A percentile compares a stretch with the other conserved stretches of the same genome.
phyloP scores from a whole-genome alignment of 805 yeast genomes.

The Saccharomyces paradoxus region DNA sequence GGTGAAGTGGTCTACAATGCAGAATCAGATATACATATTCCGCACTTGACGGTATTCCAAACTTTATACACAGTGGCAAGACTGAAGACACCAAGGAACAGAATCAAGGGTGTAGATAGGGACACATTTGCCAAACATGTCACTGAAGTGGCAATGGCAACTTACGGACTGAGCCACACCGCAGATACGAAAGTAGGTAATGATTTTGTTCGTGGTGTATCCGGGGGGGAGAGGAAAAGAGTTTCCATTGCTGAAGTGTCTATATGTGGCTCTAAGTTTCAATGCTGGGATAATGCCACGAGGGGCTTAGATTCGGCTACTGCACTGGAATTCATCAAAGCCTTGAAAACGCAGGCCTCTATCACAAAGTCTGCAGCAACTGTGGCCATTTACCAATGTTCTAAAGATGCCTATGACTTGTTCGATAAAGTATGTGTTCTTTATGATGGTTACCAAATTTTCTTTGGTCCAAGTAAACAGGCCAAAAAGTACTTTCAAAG shows the following conservation, averaged over 20 bases:
- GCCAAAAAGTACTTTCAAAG: slow-evolving; percentile 41
- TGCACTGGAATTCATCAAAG: slow-evolving; percentile 46
- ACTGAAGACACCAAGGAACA: slow-evolving; percentile 48
- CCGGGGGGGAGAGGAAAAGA: slow-evolving; percentile 69
- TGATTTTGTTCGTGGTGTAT: slow-evolving; percentile 58
- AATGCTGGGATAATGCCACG: slow-evolving; percentile 50
- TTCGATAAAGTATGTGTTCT: slow-evolving; percentile 46
- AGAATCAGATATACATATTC: slow-evolving; percentile 57
- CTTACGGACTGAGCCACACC: slow-evolving; percentile 47
- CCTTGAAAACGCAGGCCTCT: slow-evolving; percentile 42
- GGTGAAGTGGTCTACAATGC: slow-evolving; percentile 62
- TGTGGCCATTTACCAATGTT: slow-evolving; percentile 51
- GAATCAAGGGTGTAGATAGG: slow-evolving; percentile 45
- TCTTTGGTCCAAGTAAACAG: slow-evolving; percentile 36
- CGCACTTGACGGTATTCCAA: slow-evolving; percentile 53
- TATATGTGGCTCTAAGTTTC: slow-evolving; percentile 36
- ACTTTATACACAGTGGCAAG: slow-evolving; percentile 49
- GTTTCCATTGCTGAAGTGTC: slow-evolving; percentile 61
- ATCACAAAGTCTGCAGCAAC: slow-evolving; percentile 43
- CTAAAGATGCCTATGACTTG: slow-evolving; percentile 45
- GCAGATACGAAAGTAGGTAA: slow-evolving; percentile 58
- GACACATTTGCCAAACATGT: slow-evolving; percentile 41
- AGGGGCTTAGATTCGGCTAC: slow-evolving; percentile 55
- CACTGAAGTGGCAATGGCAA: slow-evolving; percentile 46
- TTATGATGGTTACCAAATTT: slow-evolving; percentile 49